These are phyloP conservation scores for Aspergillus sp. DNA, from an alignment of 2,329 filamentous ascomycete genomes.

Conservation along the genomic window DNA sequence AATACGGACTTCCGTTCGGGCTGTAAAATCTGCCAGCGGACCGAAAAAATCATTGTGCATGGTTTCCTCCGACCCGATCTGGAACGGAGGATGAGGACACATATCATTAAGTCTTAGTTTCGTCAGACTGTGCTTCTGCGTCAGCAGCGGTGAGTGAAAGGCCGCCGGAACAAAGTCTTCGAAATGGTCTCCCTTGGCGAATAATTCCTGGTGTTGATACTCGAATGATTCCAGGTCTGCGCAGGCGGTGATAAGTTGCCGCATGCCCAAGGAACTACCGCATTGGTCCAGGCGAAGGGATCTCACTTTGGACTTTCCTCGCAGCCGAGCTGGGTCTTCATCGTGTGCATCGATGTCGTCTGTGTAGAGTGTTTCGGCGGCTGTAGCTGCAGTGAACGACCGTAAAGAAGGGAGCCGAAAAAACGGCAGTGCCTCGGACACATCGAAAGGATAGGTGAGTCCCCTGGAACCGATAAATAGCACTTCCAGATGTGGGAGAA, in stretches of 20 bases:
- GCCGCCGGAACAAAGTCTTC: neutral
- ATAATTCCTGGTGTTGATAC: neutral
- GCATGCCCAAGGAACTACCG: neutral
- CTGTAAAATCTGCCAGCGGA: neutral
- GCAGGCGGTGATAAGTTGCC: neutral
- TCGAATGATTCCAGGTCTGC: neutral
- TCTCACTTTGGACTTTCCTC: neutral
- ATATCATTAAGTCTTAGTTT: neutral
- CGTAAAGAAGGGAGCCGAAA: neutral
- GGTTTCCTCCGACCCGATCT: neutral
- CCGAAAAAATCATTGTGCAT: neutral
- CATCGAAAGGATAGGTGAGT: neutral
- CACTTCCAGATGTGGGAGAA: neutral
- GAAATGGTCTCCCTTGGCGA: neutral
- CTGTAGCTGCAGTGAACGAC: neutral
- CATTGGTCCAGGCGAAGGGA: neutral
- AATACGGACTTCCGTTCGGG: neutral
- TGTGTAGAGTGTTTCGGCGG: neutral
- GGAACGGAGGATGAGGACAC: neutral
- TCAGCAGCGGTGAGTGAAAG: neutral
- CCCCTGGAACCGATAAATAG: neutral
- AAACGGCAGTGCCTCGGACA: neutral
- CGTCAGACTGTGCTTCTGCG: neutral
- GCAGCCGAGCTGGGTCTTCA: neutral
- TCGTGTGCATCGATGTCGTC: neutral